Evolutionary conservation across 108 stramenopile genomes (phyloP), one percentile per base, ranked within the genome.

Genomic region (Conticribra guillardii): DNA sequence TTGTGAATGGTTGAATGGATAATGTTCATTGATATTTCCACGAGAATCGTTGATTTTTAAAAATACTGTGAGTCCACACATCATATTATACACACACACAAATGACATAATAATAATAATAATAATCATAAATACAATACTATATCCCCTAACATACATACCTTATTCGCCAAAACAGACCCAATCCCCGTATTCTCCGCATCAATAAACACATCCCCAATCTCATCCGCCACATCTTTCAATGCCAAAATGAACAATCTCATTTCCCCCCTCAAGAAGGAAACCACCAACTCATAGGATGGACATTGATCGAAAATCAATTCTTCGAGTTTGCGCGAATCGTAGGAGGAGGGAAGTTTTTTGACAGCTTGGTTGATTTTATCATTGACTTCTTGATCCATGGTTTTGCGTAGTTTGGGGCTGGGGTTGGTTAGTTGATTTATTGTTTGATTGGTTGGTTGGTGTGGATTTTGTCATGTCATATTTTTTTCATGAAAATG

Each of bases 221-320:
- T 70, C 22, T 73, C 79, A 0, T 41, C 52, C 28, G 27, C 41
- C 28, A 84, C 50, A 21, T 45, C 8, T 21, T 56, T 68, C n/a
- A 62, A 33, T 5, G 62, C 79, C 55, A 85, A 56, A 23, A 89
- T 37, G 41, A 72, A 31, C 31, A 84, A 41, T 24, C 77, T 62
- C 85, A 87, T 82, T 73, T 87, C 60, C 61, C 87, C 77, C 9
- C 85, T 24, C 37, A 75, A 66, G 60, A 79, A 56, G 57, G 71
- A 32, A n/a, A 74, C 55, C 21, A 85, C 30, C 14, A 73, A 47
- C n/a, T 60, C 45, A 54, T 71, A 85, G n/a, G 60, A 74, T 27
- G 74, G 85, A 31, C 60, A 82, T 15, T 21, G 71, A 41, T 47
- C 27, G 44, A 32, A 14, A 17, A 79, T 64, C 23, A 78, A 59